Base-by-base conservation (phyloP, 2,329 filamentous ascomycete genomes). In the Pseudogymnoascus verrucosus region DNA sequence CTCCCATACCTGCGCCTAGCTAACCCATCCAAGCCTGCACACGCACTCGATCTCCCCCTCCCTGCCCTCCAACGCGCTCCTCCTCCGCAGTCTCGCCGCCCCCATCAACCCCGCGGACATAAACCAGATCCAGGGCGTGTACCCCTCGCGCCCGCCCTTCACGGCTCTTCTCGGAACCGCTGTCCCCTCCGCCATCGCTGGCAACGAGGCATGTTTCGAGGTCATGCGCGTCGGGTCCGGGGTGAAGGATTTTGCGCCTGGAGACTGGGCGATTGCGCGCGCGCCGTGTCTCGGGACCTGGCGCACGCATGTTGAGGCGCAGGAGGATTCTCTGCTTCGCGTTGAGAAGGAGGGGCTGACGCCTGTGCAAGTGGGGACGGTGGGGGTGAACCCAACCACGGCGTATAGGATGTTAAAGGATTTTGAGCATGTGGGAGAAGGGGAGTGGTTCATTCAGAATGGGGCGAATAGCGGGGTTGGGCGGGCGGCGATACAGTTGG, bases 81-180 rank as follows among this genome's bases (percentile, higher is more conserved):
- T 93, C 63, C 80, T 99, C 65, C 91, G 91, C 75, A 88, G 95
- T 71, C 90, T 99, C 71, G 90, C 93, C 34, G 87, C 92, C 0
- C 91, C 95, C 64, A 91, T 99, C 76, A 99, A 99, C 79, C 95
- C 95, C 23, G 93, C 95, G 72, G 95, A 99, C 78, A 90, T 99
- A 76, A 99, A 99, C 80, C 93, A 93, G 71, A 90, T 99, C 72
- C 95, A 99, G 80, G 95, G 95, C 68, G 92, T 93, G 3, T 99
- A 99, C 78, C 93, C 93, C 66, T 87, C 87, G 54, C 91, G 91
- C 74, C 92, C 93, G 0, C 79, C 83, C 51, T 93, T 96, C 76
- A 87, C 85, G 16, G 87, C 86, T 5, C 77, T 85, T 1, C 85
- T 99, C 63, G 90, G 92, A 64, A 97, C 93, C 0, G 69, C 85